A percentile compares a stretch with the other conserved stretches of the same genome.
These are phyloP conservation scores for Cordyceps cateniannulata DNA, from an alignment of 2,329 filamentous ascomycete genomes.

Conservation along the genomic window DNA sequence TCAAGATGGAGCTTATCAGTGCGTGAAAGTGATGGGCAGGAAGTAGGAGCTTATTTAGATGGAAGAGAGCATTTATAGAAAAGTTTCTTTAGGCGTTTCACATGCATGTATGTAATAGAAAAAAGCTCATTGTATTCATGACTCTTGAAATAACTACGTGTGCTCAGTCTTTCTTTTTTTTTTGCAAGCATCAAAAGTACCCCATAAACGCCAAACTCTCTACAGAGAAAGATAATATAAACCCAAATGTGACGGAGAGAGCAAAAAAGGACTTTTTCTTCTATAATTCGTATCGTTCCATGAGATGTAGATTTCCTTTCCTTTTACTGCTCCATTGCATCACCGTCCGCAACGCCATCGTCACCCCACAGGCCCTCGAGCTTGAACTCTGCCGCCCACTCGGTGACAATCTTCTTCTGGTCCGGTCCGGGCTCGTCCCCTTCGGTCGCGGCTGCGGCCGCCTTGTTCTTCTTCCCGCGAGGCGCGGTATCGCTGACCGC, in stretches of 20 bases:
- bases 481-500: slow-evolving; percentile 41
- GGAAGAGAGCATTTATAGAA: background rate
- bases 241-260: slow-evolving; percentile 7
- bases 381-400: slow-evolving; percentile 94
- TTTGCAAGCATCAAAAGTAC: slow-evolving; percentile 3
- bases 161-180: slow-evolving; percentile 12
- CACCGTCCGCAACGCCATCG: slow-evolving; percentile 32
- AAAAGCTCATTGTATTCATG: slow-evolving; percentile 2
- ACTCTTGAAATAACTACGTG: slow-evolving; percentile 10
- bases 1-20: slow-evolving; percentile 63
- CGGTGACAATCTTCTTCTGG: slow-evolving; percentile 81
- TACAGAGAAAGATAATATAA: slow-evolving; percentile 14
- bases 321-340: slow-evolving; percentile 46
- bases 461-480: slow-evolving; percentile 21
- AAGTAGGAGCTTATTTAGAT: background rate
- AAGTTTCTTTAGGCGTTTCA: background rate
- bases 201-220: slow-evolving; percentile 18
- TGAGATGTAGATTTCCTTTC: slow-evolving; percentile 1
- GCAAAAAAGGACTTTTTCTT: background rate
- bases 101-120: background rate
- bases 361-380: slow-evolving; percentile 88
- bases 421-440: slow-evolving; percentile 47
- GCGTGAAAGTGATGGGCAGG: slow-evolving; percentile 16
- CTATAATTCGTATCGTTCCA: slow-evolving; percentile 4
- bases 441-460: slow-evolving; percentile 23